A percentile compares a stretch with the other conserved stretches of the same genome.
phyloP scores from a whole-genome alignment of 169 alveolate genomes.

The Plasmodium berghei region DNA sequence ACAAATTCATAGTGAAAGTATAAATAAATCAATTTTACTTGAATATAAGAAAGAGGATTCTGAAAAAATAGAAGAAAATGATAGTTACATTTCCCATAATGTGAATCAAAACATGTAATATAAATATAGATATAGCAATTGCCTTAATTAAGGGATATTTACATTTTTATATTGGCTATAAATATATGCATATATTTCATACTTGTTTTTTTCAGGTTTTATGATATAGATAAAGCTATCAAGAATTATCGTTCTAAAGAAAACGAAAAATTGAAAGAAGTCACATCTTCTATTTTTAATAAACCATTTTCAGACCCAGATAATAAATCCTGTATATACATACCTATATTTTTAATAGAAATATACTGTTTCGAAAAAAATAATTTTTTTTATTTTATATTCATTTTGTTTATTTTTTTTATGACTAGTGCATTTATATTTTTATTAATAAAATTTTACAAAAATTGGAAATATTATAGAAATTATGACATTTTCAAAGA shows the following conservation, averaged over 20 bases:
- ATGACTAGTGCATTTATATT: conserved; percentile 39
- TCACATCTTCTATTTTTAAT: neutral
- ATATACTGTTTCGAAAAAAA: conserved; percentile 44
- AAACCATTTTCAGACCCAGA: neutral
- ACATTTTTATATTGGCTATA: neutral
- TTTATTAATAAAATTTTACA: conserved; percentile 34
- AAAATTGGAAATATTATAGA: conserved; percentile 49
- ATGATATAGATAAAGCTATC: conserved; percentile 34
- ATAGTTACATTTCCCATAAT: neutral
- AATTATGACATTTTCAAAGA: conserved; percentile 36
- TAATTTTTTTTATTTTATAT: conserved; percentile 17
- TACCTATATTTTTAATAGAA: conserved; percentile 13
- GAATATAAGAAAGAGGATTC: conserved; percentile 15
- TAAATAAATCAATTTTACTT: conserved; percentile 22
- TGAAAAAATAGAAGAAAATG: neutral
- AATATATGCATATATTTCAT: neutral
- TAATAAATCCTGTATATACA: neutral
- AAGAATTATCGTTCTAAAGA: conserved; percentile 27
- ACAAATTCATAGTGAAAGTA: conserved; percentile 23
- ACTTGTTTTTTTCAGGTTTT: conserved; percentile 5
- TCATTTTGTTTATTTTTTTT: conserved; percentile 9
- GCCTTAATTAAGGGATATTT: neutral
- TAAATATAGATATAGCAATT: neutral
- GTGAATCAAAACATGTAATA: conserved; percentile 20
- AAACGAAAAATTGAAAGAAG: conserved; percentile 7